phyloP scores from a whole-genome alignment of 1,284 basidiomycete genomes.

The Pascua guehoae region DNA sequence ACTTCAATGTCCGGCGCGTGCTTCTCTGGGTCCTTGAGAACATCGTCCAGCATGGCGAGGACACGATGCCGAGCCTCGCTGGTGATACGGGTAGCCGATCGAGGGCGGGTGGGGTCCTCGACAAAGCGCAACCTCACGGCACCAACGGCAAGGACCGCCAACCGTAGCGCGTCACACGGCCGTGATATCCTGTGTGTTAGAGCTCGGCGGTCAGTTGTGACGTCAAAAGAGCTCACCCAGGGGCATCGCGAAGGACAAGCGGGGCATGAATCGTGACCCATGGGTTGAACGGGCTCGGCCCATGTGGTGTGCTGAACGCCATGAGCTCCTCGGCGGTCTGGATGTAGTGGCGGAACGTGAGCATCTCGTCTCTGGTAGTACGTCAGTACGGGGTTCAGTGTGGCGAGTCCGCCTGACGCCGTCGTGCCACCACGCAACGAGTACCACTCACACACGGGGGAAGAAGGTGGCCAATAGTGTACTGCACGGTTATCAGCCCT shows the following conservation, averaged over 20 bases:
- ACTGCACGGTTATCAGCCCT: neutral
- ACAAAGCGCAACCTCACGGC: constrained; percentile 38
- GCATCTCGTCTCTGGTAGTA: constrained; percentile 31
- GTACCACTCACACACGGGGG: neutral
- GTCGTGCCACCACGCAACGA: neutral
- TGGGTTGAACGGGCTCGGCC: constrained; percentile 34
- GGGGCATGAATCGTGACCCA: constrained; percentile 42
- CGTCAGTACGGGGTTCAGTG: neutral
- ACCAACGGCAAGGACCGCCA: constrained; percentile 39
- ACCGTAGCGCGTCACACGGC: constrained; percentile 37
- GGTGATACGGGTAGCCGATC: constrained; percentile 26
- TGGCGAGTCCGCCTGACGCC: neutral
- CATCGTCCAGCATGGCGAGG: constrained; percentile 20
- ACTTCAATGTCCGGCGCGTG: constrained; percentile 32
- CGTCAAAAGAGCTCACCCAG: constrained; percentile 22
- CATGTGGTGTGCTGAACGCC: constrained; percentile 31
- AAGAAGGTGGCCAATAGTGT: constrained; percentile 7
- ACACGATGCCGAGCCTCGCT: constrained; percentile 26
- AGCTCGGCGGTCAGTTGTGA: neutral
- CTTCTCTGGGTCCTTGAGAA: constrained; percentile 20
- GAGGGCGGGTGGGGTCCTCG: constrained; percentile 27
- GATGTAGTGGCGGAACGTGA: constrained; percentile 44
- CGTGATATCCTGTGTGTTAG: constrained; percentile 15
- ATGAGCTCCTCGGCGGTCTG: constrained; percentile 38
- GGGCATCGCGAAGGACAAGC: constrained; percentile 34